Evolutionary conservation across 345 rosid species (phyloP).

Genomic region (Turnera subulata): DNA sequence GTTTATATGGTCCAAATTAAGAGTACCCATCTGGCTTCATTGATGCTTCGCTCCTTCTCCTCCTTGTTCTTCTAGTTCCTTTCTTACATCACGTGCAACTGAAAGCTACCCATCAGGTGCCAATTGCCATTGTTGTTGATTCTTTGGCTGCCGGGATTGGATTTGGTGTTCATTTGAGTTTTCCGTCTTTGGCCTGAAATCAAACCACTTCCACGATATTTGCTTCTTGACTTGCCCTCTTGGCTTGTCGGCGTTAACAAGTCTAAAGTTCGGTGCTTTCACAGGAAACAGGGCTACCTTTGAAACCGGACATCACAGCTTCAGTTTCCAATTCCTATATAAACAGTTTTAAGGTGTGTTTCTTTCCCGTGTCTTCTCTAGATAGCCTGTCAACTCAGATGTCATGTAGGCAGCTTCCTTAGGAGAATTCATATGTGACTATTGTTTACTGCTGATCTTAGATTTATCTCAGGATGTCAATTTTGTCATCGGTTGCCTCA

Average conservation of each 20-base stretch:
- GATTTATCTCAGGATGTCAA: neutral
- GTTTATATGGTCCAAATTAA: constrained; percentile 10
- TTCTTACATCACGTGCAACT: constrained; percentile 1
- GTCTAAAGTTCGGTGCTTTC: neutral
- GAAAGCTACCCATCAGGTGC: constrained; percentile 2
- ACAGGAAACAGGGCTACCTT: neutral
- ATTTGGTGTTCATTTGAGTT: neutral
- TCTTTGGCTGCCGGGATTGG: neutral
- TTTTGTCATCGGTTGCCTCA: neutral
- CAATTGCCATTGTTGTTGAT: constrained; percentile 2
- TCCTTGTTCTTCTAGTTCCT: too few species aligned
- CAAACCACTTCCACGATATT: too few species aligned
- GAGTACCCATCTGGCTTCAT: neutral
- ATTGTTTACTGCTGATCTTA: too few species aligned
- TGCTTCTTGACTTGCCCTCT: too few species aligned
- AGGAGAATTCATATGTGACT: too few species aligned
- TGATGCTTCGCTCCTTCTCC: constrained; percentile 2
- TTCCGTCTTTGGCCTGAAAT: neutral
- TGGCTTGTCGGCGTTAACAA: neutral
- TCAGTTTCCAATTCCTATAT: neutral
- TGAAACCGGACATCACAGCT: too few species aligned
- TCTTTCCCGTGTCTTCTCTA: neutral
- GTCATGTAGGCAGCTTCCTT: too few species aligned
- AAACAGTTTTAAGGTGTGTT: neutral
- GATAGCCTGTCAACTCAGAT: neutral